Evolutionary conservation across 202 grass and related monocot genomes (phyloP).

Genomic region (Schoenoplectus triqueter): DNA sequence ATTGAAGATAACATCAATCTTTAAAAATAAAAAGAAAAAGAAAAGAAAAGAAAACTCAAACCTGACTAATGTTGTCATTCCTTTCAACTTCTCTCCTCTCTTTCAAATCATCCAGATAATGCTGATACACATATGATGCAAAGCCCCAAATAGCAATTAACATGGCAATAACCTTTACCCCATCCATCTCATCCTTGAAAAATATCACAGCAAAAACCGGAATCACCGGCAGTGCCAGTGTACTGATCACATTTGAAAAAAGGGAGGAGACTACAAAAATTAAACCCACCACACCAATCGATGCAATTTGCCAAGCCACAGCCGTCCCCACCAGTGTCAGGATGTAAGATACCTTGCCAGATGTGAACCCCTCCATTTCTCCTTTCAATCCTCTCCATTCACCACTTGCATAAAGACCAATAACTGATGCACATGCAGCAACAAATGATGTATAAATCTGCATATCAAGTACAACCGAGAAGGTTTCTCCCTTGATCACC

Average conservation of each 20-base stretch:
- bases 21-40: not conserved
- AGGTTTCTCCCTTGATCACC: slow-evolving; percentile 77
- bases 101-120: slow-evolving; percentile 72
- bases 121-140: slow-evolving; percentile 75
- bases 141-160: slow-evolving; percentile 87
- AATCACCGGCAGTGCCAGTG: slow-evolving; percentile 68
- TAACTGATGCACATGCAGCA: slow-evolving; percentile 57
- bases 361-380: slow-evolving; percentile 67
- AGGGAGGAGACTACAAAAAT: slow-evolving; percentile 84
- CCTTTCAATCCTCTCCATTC: slow-evolving; percentile 74
- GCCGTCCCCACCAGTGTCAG: slow-evolving; percentile 71
- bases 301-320: slow-evolving; percentile 75
- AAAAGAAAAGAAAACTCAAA: not conserved
- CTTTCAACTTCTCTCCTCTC: slow-evolving; percentile 27
- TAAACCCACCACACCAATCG: slow-evolving; percentile 78
- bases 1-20: not conserved
- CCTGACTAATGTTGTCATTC: not conserved
- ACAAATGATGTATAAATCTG: slow-evolving; percentile 73
- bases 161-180: slow-evolving; percentile 85
- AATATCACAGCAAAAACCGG: slow-evolving; percentile 86
- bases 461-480: slow-evolving; percentile 75
- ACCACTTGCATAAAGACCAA: slow-evolving; percentile 78
- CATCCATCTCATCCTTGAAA: slow-evolving; percentile 90
- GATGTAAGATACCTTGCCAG: slow-evolving; percentile 72
- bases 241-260: slow-evolving; percentile 95